Percentiles rank a stretch among this genome's conserved stretches.
phyloP scores from a whole-genome alignment of 83 land plant species.

The Thuja plicata region DNA sequence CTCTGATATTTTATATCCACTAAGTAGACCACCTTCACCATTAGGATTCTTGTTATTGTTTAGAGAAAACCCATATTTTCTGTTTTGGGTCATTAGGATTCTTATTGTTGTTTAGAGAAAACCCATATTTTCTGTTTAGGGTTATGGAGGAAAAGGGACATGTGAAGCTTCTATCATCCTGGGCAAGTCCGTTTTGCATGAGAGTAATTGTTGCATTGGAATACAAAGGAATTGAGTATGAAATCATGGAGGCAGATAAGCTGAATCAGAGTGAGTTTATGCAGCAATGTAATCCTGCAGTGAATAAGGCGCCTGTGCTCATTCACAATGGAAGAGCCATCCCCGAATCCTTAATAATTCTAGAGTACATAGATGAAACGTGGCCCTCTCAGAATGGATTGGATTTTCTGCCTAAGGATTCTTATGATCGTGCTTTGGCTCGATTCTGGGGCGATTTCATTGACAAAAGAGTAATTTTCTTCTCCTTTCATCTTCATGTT shows the following conservation, averaged over 20 bases:
- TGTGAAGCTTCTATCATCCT: constrained; percentile 23
- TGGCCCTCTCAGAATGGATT: constrained; percentile 24
- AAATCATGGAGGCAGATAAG: constrained; percentile 31
- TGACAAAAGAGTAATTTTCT: constrained; percentile 25
- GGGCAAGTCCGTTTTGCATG: constrained; percentile 34
- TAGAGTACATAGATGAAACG: constrained; percentile 42
- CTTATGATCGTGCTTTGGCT: constrained; percentile 25
- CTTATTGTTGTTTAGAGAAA: not conserved
- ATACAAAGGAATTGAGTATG: constrained; percentile 34
- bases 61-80: no score
- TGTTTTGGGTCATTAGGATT: not conserved
- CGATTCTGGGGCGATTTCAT: constrained; percentile 45
- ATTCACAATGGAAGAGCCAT: constrained; percentile 32
- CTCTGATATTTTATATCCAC: not conserved
- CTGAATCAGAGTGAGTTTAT: constrained; percentile 12
- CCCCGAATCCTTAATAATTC: constrained; percentile 42
- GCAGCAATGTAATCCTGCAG: constrained; percentile 29
- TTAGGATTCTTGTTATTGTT: no score
- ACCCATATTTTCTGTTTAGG: not conserved
- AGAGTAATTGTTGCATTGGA: constrained; percentile 32
- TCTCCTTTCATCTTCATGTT: not conserved
- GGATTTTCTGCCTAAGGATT: constrained; percentile 22
- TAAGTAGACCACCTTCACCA: no score
- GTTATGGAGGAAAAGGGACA: constrained; percentile 16
- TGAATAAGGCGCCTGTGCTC: constrained; percentile 41